Evolutionary conservation across 495 filamentous ascomycete genomes (phyloP), one percentile per base, ranked within the genome.

Genomic region (Cercophora scortea): DNA sequence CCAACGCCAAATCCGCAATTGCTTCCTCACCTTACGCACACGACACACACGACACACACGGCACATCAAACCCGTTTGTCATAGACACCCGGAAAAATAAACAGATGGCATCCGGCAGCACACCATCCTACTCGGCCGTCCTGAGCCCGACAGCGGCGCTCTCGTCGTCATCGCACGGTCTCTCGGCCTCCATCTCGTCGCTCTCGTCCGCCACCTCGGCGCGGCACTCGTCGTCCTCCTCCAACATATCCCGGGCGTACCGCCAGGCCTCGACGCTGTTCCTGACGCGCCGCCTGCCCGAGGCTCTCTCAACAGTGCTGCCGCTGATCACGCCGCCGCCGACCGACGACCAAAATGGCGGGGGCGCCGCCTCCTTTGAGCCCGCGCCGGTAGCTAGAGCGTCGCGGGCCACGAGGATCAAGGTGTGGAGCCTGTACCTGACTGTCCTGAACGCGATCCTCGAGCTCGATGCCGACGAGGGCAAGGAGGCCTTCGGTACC

Each of bases 381-480:
- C 68, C 74, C 32, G 86, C 89, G 41, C 87, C 87, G 3, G 83
- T 95, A 47, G 82, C 83, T 48, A 75, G 73, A 54, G 87, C 86
- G 50, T 87, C 86, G 45, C 77, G 82, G 48, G 84, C 82, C 39
- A 88, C 86, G 52, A 77, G 92, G 55, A 88, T 96, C 69, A 97
- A 96, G 67, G 82, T 96, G 50, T 98, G 94, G 94, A 94, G 88
- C 68, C 77, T 98, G 58, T 97, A 97, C 67, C 80, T 97, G 47
- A 95, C 90, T 0, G 81, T 97, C 19, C 77, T 97, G 35, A 94
- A 95, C 70, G 88, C 88, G 19, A 86, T 95, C 44, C 76, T 92
- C 36, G 90, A 97, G 55, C 74, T 96, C 57, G 88, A 87, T 15
- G 70, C 84, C n/a, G 89, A 96, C 58, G 89, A 95, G 63, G 93